Evolutionary conservation across 768 basidiomycete species (phyloP), one percentile per base, ranked within the genome.

Genomic region (Leccinum boreale): DNA sequence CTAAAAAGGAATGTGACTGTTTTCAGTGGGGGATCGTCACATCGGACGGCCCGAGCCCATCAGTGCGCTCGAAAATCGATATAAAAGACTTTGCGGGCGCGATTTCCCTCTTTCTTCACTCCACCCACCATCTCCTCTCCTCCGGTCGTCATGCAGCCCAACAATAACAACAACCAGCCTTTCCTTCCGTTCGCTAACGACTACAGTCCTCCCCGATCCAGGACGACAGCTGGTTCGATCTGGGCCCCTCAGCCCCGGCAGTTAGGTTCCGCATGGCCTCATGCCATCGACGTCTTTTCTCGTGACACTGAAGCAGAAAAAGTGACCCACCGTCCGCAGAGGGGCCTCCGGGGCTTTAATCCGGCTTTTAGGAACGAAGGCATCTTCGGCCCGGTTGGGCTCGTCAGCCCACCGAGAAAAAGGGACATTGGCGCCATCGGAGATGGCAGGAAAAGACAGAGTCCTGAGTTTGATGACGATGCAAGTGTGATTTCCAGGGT

Each of bases 231-330:
- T 33, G 79, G 78, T 14, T 90, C 89, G 52, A 92, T 92, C 60
- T 92, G 90, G 90, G 90, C 90, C 1, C 90, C 90, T 8, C 88
- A 87, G 67, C 87, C 89, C 4, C 88, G 86, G 69, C 81, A 82
- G 5, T 79, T 81, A 15, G 86, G 86, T 19, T 67, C 77, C 5
- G 80, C 83, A 12, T 92, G 90, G 90, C 86, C 89, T 21, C 79
- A 78, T 58, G 76, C 86, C 36, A 73, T 87, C 35, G 85, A 87
- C 58, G 74, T 85, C 4, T 86, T 86, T 64, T 80, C 80, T 53
- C 79, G 81, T 35, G 78, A 77, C 23, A 75, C 77, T 9, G 83
- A 83, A 66, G 74, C 66, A 45, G 83, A 83, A 66, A 75, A 67
- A 45, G 72, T 78, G 12, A n/a, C 61, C 33, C 65, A 74, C 57